Conservation (phyloP, 768 basidiomycete species). For the Pleurotus tuber-regium region DNA sequence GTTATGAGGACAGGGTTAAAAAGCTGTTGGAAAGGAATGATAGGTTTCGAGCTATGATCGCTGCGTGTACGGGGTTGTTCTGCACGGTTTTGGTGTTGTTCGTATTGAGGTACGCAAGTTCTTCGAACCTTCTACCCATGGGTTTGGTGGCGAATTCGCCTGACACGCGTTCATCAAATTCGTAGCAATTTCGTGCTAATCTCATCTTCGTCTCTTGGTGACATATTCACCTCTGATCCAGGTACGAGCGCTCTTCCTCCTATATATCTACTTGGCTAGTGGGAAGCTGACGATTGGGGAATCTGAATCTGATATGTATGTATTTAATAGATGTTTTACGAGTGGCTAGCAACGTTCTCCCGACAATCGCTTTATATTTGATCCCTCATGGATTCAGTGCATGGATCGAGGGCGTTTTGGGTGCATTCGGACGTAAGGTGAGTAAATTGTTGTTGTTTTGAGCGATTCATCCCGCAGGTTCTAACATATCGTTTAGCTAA, state of each 20-base stretch:
- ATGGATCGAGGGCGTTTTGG: slow-evolving; percentile 9
- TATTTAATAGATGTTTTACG: slow-evolving; percentile 6
- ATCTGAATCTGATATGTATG: neutral
- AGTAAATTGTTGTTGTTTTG: neutral
- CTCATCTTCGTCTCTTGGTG: neutral
- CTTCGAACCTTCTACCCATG: too few species aligned
- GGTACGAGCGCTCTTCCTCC: neutral
- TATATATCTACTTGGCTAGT: neutral
- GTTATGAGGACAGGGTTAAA: too few species aligned
- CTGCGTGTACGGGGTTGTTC: too few species aligned
- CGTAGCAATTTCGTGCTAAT: too few species aligned
- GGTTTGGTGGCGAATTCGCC: too few species aligned
- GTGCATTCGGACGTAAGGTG: slow-evolving; percentile 1
- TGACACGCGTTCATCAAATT: too few species aligned
- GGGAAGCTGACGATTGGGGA: neutral
- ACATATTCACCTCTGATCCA: neutral
- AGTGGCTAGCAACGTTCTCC: neutral
- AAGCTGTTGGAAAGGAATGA: too few species aligned
- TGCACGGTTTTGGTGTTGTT: too few species aligned
- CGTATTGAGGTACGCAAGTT: too few species aligned
- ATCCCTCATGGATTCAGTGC: slow-evolving; percentile 3
- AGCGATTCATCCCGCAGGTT: neutral
- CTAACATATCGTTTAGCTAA: neutral
- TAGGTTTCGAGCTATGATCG: too few species aligned
- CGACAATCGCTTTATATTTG: slow-evolving; percentile 2